Evolutionary conservation across 78 protist species (phyloP).

Genomic region (Trichosphaerium sp.): DNA sequence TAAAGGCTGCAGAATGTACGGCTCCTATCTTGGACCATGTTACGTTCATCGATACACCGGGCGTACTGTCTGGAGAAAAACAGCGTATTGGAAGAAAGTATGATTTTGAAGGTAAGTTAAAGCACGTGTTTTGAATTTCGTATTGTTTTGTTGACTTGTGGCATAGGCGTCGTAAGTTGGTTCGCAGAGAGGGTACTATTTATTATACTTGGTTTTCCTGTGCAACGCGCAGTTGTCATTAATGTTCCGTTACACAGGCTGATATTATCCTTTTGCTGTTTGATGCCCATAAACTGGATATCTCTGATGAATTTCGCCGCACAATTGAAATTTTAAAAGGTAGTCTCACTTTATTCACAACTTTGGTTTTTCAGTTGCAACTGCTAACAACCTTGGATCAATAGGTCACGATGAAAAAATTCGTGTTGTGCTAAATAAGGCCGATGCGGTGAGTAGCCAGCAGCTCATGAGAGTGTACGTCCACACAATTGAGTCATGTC

Average conservation of each 20-base stretch:
- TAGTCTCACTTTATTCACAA: background rate
- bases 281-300: slow-evolving; percentile 88
- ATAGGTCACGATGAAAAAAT: slow-evolving; percentile 72
- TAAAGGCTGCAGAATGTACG: slow-evolving; percentile 18
- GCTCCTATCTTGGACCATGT: slow-evolving; percentile 47
- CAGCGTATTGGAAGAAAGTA: slow-evolving; percentile 70
- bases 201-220: background rate
- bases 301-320: slow-evolving; percentile 62
- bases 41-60: slow-evolving; percentile 83
- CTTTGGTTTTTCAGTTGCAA: background rate
- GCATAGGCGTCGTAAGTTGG: slow-evolving; percentile 60
- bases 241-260: background rate
- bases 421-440: slow-evolving; percentile 79
- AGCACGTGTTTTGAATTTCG: background rate
- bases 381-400: background rate
- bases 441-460: slow-evolving; percentile 64
- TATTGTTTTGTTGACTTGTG: slow-evolving; percentile 16
- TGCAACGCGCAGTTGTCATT: background rate
- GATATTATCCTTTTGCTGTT: slow-evolving; percentile 80
- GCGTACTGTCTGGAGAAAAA: slow-evolving; percentile 73
- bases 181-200: slow-evolving; percentile 80
- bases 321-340: slow-evolving; percentile 53
- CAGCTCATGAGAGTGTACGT: slow-evolving; percentile 77
- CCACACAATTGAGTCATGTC: too few relatives aligned
- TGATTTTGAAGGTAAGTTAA: slow-evolving; percentile 10